Conservation (phyloP, 176 grass and related monocot genomes). For the Rhipidocladum racemiflorum region DNA sequence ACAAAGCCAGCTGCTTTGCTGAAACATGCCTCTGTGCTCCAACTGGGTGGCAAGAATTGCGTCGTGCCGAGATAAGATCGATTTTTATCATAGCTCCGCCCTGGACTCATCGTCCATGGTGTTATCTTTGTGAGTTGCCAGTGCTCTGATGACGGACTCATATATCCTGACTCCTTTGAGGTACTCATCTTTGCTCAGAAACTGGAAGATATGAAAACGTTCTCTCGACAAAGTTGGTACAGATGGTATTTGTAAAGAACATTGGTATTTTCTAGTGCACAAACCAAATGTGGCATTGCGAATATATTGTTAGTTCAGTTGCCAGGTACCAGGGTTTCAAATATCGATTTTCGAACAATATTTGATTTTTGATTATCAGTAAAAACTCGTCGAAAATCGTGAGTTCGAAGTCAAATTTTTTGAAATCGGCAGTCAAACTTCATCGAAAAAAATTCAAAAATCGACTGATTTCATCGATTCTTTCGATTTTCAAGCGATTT, state of each 20-base stretch:
- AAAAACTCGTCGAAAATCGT: no score
- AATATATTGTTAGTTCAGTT: no score
- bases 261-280: no score
- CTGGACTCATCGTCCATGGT: constrained; percentile 44
- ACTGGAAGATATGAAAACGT: constrained; percentile 39
- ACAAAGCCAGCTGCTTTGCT: background rate
- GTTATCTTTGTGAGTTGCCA: constrained; percentile 44
- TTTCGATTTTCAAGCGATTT: no score
- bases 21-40: background rate
- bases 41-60: background rate
- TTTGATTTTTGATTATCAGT: no score
- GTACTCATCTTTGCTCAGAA: constrained; percentile 89
- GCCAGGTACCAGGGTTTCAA: no score
- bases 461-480: no score
- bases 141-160: constrained; percentile 63
- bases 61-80: background rate
- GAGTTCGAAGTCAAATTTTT: no score
- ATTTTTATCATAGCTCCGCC: constrained; percentile 66
- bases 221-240: background rate
- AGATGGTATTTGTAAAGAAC: background rate
- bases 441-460: no score
- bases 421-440: no score
- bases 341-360: no score
- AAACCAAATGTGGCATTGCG: no score
- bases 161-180: constrained; percentile 79